phyloP scores from a whole-genome alignment of 768 basidiomycete species.

The Coprinopsis sp. region DNA sequence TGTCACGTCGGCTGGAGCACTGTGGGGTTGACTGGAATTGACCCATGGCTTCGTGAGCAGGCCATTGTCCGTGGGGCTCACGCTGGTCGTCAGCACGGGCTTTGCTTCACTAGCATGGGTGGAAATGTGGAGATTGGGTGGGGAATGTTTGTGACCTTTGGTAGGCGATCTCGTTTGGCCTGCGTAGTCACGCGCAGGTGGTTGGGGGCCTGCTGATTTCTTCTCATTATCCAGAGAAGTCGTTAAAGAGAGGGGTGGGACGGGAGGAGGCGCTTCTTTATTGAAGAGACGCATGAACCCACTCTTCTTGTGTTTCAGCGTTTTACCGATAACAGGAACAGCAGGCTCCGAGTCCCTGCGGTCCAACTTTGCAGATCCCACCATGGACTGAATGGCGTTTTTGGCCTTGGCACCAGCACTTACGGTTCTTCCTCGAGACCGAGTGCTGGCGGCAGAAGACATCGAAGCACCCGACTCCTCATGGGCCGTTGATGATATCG shows the following conservation, averaged over 20 bases:
- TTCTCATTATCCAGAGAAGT: conserved; percentile 19
- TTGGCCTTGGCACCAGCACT: conserved; percentile 57
- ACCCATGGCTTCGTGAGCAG: conserved; percentile 21
- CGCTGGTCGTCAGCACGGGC: conserved; percentile 19
- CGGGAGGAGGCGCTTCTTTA: conserved; percentile 51
- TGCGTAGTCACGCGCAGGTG: background rate
- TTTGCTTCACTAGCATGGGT: conserved; percentile 21
- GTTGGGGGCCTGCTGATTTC: conserved; percentile 28
- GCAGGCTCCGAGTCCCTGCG: conserved; percentile 37
- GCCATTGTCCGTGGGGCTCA: conserved; percentile 22
- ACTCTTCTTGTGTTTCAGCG: conserved; percentile 73
- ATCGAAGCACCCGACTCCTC: too few species aligned
- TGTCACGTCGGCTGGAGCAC: conserved; percentile 59
- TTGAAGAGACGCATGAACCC: conserved; percentile 78
- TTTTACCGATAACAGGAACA: conserved; percentile 25
- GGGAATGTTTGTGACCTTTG: conserved; percentile 30
- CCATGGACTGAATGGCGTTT: conserved; percentile 40
- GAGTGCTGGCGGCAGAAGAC: conserved; percentile 8
- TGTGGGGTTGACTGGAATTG: conserved; percentile 37
- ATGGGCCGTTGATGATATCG: background rate
- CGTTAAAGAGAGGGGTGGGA: conserved; percentile 37
- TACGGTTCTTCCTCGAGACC: conserved; percentile 51
- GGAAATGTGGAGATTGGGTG: conserved; percentile 41
- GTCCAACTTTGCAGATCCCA: conserved; percentile 38
- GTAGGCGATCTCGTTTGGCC: background rate